These are phyloP conservation scores for Aspergillus novofumigatus DNA, from an alignment of 2,329 filamentous ascomycete genomes.

Conservation along the genomic window DNA sequence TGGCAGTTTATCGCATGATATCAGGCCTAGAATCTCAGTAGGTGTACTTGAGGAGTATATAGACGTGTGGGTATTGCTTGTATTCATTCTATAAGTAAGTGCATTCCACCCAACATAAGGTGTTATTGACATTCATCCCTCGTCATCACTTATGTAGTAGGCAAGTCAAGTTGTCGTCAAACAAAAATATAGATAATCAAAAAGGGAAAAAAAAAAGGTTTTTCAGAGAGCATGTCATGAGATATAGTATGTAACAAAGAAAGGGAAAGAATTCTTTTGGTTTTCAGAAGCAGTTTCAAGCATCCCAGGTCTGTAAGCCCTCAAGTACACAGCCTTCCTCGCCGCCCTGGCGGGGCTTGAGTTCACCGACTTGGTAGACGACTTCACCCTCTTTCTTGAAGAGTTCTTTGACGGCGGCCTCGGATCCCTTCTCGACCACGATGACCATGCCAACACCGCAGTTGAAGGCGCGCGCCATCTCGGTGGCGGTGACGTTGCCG, in stretches of 20 bases:
- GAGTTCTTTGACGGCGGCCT: conserved; percentile 54
- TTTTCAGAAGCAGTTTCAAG: conserved; percentile 9
- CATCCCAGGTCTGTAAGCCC: conserved; percentile 51
- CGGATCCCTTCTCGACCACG: conserved; percentile 66
- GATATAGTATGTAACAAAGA: conserved; percentile 7
- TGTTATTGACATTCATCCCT: background rate
- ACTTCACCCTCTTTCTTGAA: conserved; percentile 68
- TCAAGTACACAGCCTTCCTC: conserved; percentile 60
- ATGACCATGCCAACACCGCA: conserved; percentile 92
- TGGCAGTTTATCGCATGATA: background rate
- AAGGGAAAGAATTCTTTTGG: conserved; percentile 4
- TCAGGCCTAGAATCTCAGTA: background rate
- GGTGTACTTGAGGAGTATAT: background rate
- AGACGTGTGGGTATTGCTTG: background rate
- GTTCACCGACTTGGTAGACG: conserved; percentile 69
- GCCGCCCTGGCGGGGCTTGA: conserved; percentile 55
- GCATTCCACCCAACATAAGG: background rate
- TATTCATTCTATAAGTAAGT: background rate
- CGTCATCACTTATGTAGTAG: background rate
- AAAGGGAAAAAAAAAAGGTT: too few relatives aligned
- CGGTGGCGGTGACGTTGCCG: conserved; percentile 64
- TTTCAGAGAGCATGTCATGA: background rate
- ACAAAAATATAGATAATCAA: conserved; percentile 6
- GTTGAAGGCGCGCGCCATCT: conserved; percentile 94
- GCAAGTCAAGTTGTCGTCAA: background rate